Evolutionary conservation across 805 yeast species (phyloP).

Genomic region (Sugiyamaella qingdaonensis): DNA sequence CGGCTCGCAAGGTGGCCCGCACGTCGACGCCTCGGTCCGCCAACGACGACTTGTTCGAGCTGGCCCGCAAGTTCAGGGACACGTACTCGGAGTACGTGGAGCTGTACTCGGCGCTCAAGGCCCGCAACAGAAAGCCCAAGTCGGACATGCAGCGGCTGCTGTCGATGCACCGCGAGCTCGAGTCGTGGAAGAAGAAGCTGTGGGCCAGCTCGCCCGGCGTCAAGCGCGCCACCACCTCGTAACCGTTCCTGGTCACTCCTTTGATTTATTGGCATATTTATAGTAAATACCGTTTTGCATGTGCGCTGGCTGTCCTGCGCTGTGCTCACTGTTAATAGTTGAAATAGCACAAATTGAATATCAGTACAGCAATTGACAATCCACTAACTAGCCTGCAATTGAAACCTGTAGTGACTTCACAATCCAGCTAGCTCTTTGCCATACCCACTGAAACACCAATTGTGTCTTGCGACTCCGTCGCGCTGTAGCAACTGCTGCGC

Average conservation of each 20-base stretch:
- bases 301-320: neutral
- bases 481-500: too few relatives aligned
- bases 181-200: slow-evolving; percentile 52
- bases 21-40: slow-evolving; percentile 6
- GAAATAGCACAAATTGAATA: neutral
- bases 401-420: too few relatives aligned
- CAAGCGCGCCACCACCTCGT: slow-evolving; percentile 4
- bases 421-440: too few relatives aligned
- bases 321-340: neutral
- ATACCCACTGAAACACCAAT: too few relatives aligned
- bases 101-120: slow-evolving; percentile 37
- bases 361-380: too few relatives aligned
- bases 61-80: slow-evolving; percentile 46
- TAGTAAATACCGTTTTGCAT: neutral
- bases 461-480: too few relatives aligned
- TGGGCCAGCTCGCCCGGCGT: slow-evolving; percentile 38
- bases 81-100: slow-evolving; percentile 48
- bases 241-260: too few relatives aligned
- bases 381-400: too few relatives aligned
- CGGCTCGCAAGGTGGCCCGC: slow-evolving; percentile 6
- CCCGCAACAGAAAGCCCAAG: slow-evolving; percentile 17
- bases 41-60: slow-evolving; percentile 36
- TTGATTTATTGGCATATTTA: neutral
- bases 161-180: slow-evolving; percentile 48
- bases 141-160: slow-evolving; percentile 39